Evolutionary conservation across 2,329 filamentous ascomycete genomes (phyloP).

Genomic region (Pseudocercospora cruenta): DNA sequence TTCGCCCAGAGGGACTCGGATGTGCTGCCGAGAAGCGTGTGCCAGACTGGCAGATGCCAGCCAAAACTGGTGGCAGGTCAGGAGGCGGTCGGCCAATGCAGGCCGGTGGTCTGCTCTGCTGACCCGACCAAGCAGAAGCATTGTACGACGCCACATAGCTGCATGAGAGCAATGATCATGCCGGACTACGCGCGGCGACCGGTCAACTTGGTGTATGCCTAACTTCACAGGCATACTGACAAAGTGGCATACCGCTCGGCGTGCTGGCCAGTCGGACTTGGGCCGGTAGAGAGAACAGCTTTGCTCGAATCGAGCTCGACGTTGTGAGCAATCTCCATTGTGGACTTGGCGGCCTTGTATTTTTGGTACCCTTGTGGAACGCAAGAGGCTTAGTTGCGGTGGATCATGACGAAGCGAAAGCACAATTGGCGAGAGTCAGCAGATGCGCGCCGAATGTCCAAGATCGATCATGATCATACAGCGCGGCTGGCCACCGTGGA

Average conservation of each 20-base stretch:
- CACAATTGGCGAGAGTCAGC: neutral
- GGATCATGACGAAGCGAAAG: neutral
- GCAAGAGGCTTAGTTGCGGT: neutral
- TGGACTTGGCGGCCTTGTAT: neutral
- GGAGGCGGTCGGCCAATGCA: slow-evolving; percentile 7
- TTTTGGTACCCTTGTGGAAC: neutral
- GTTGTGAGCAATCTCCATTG: neutral
- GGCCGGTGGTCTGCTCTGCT: neutral
- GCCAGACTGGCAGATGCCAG: neutral
- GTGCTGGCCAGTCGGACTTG: neutral
- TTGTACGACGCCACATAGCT: neutral
- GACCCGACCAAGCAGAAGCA: slow-evolving; percentile 3
- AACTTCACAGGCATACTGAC: neutral
- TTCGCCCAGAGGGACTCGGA: neutral
- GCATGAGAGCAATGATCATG: neutral
- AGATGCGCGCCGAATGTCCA: no score
- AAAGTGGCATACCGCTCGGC: slow-evolving; percentile 3
- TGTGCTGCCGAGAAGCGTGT: neutral
- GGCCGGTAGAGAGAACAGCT: neutral
- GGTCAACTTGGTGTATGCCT: neutral
- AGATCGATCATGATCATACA: no score
- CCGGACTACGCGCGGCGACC: slow-evolving; percentile 1
- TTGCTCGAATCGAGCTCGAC: neutral
- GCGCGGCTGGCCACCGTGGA: no score
- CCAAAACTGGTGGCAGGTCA: neutral